phyloP scores from a whole-genome alignment of 805 yeast species.

The Candida methanosorbosa region DNA sequence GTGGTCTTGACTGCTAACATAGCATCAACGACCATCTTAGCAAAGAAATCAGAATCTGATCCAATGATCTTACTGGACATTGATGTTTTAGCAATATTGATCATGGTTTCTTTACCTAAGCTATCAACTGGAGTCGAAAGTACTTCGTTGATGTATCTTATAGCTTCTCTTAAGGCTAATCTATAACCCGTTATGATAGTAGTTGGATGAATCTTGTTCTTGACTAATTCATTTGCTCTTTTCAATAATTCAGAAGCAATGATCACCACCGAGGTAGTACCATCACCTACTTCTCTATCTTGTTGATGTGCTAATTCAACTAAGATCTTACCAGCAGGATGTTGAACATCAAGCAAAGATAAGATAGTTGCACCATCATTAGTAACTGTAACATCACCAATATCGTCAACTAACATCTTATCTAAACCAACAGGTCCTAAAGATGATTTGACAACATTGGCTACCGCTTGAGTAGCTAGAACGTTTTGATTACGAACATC shows the following conservation, averaged over 20 bases:
- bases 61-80: conserved; percentile 98
- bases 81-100: conserved; percentile 91
- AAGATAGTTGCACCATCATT: conserved; percentile 98
- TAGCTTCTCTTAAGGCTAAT: conserved; percentile 86
- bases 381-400: conserved; percentile 97
- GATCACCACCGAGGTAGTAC: conserved; percentile 95
- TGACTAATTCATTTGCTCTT: conserved; percentile 89
- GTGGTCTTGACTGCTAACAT: conserved; percentile 90
- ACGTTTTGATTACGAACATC: conserved; percentile 96
- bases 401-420: conserved; percentile 97
- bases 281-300: conserved; percentile 98
- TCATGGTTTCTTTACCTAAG: conserved; percentile 74
- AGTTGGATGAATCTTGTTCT: conserved; percentile 93
- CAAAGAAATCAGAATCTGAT: conserved; percentile 83
- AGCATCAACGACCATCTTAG: conserved; percentile 89
- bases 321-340: conserved; percentile 96
- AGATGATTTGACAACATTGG: conserved; percentile 82
- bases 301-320: conserved; percentile 98
- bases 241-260: conserved; percentile 88
- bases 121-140: conserved; percentile 72
- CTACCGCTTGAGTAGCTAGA: conserved; percentile 81
- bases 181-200: conserved; percentile 96
- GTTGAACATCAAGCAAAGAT: conserved; percentile 87
- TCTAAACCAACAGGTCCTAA: conserved; percentile 98
- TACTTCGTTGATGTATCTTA: conserved; percentile 77